Conservation (phyloP, 768 basidiomycete species). For the Mycena rosella region DNA sequence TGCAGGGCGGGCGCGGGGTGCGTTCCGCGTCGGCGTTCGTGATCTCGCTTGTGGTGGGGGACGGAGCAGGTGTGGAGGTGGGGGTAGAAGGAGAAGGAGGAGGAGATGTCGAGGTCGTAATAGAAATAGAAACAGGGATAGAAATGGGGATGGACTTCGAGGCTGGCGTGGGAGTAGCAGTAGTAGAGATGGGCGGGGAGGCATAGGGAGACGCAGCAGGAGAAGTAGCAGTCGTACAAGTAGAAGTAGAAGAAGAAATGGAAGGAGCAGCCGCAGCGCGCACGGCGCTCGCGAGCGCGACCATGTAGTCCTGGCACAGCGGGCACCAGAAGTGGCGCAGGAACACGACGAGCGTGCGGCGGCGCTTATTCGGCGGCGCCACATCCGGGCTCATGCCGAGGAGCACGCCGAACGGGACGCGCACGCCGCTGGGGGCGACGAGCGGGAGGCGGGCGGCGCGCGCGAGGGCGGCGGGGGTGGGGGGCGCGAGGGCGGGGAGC, state of each 20-base stretch:
- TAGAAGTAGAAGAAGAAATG: not conserved
- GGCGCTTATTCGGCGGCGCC: conserved; percentile 14
- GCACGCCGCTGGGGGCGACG: conserved; percentile 74
- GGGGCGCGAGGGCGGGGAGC: conserved; percentile 17
- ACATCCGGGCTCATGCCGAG: not conserved
- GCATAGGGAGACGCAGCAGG: too few species aligned
- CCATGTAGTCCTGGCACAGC: conserved; percentile 89
- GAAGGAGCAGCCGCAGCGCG: conserved; percentile 36
- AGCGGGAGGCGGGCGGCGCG: conserved; percentile 74
- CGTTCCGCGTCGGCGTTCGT: too few species aligned
- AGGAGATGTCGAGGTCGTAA: too few species aligned
- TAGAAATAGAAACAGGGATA: too few species aligned
- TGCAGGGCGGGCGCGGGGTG: not conserved
- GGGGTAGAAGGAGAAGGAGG: too few species aligned
- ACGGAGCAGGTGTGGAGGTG: too few species aligned
- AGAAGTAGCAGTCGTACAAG: too few species aligned
- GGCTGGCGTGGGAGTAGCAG: not conserved
- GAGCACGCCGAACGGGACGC: conserved; percentile 32
- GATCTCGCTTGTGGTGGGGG: too few species aligned
- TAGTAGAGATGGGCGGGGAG: not conserved
- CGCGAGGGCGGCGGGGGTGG: conserved; percentile 65
- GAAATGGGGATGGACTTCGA: not conserved
- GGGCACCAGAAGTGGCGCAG: conserved; percentile 94
- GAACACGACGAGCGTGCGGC: conserved; percentile 81
- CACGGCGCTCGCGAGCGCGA: conserved; percentile 60